Evolutionary conservation across 306 rosid genomes (phyloP), one percentile per base, ranked within the genome.

Genomic region (Oxytropis ochrocephala): DNA sequence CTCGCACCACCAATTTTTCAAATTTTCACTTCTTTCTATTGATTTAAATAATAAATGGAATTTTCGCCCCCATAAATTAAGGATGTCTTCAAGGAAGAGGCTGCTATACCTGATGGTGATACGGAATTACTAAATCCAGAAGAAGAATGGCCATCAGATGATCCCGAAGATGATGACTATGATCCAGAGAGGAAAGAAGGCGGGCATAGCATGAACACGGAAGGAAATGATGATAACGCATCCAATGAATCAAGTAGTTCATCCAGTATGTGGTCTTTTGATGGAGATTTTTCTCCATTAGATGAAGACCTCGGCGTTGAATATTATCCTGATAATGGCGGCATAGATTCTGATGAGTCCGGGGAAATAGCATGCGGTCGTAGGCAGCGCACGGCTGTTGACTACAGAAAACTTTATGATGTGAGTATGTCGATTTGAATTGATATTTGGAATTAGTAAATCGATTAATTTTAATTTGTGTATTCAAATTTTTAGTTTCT

Each of bases 51-150:
- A 42, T 52, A 64, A 50, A 41, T 39, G 51, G 17, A 10, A 8
- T 29, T 35, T 46, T 42, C 57, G 24, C 43, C 57, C 32, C 43
- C 51, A 29, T 65, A 74, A 61, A 70, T 72, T 64, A 87, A 81
- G 98, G 96, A 92, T 64, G 71, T 92, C 70, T 92, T 92, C 85
- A 86, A 87, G 87, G 95, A 86, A 70, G 98, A 92, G 81, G 95
- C 98, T 61, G 76, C 89, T 75, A 73, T 81, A 39, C 92, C 90
- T 2, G 85, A 85, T 74, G 86, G 83, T 63, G 79, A 70, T 29
- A 76, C 74, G 53, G 73, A 76, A 13, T 60, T 79, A 64, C 60
- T 77, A 43, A 85, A 91, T 78, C 86, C 82, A 17, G 95, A 80
- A 67, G 92, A 84, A 63, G 88, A 86, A 36, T 91, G 92, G 97